A percentile compares a stretch with the other conserved stretches of the same genome.
Evolutionary conservation across 495 filamentous ascomycete species (phyloP).

Genomic region (Annulohypoxylon stygium): DNA sequence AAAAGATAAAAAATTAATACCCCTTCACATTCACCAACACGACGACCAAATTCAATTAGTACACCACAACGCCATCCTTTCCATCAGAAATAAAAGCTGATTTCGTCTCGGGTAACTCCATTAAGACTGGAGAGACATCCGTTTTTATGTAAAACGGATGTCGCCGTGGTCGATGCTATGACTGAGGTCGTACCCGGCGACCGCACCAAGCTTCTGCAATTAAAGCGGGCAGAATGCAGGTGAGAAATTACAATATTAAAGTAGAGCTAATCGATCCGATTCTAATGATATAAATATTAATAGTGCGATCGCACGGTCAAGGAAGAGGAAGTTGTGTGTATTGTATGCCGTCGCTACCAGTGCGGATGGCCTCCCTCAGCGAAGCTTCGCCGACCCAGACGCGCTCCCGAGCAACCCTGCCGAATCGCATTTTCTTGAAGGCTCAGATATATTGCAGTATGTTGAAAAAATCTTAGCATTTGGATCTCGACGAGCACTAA

Average conservation of each 20-base stretch:
- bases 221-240: slow-evolving; percentile 65
- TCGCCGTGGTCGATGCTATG: slow-evolving; percentile 68
- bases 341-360: slow-evolving; percentile 74
- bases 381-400: slow-evolving; percentile 59
- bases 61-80: slow-evolving; percentile 64
- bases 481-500: slow-evolving; percentile 29
- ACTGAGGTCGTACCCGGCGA: slow-evolving; percentile 69
- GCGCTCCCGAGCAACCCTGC: slow-evolving; percentile 63
- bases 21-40: slow-evolving; percentile 26
- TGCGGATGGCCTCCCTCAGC: slow-evolving; percentile 58
- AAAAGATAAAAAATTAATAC: slow-evolving; percentile 39
- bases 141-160: slow-evolving; percentile 71
- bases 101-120: slow-evolving; percentile 51
- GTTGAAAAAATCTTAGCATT: slow-evolving; percentile 50
- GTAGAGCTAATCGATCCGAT: slow-evolving; percentile 61
- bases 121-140: slow-evolving; percentile 57
- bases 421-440: slow-evolving; percentile 77
- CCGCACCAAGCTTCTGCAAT: slow-evolving; percentile 67
- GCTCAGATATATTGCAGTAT: slow-evolving; percentile 82
- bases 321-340: slow-evolving; percentile 86
- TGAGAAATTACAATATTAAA: slow-evolving; percentile 53
- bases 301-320: slow-evolving; percentile 80
- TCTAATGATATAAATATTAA: slow-evolving; percentile 57
- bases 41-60: slow-evolving; percentile 57
- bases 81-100: slow-evolving; percentile 62